Base-by-base conservation (phyloP, 768 basidiomycete genomes). In the Amanita exitialis region DNA sequence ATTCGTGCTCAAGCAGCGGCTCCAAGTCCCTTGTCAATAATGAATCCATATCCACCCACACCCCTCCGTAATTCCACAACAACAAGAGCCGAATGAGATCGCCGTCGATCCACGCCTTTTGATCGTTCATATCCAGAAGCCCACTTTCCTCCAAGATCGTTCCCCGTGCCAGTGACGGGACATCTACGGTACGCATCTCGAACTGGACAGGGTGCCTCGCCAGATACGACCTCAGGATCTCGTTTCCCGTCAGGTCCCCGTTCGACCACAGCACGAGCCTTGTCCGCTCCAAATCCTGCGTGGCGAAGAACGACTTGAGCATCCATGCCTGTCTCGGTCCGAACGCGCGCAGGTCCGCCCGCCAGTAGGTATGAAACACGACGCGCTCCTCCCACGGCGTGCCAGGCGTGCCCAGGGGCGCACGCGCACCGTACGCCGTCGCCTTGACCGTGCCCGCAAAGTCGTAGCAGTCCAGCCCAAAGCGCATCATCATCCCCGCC, bases 21-120 rank as follows among this genome's bases (percentile, higher is more conserved):
- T 82, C 72, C 30, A 98, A 69, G 67, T 93, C 89, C 49, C 95
- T 72, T 41, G 91, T 95, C 55, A 97, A 70, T 49, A 98, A 75
- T 46, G 88, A 88, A 66, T 99, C 95, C 92, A 97, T 96, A 63
- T 99, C 95, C 43, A 97, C 75, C 95, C 95, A 98, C 20, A 96
- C 80, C 0, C 95, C 95, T 1, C 95, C 95, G 60, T 78, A 82
- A 54, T 79, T 81, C 90, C 93, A 97, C 30, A 96, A 68, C 25
- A 93, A 78, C 53, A 99, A 69, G 56, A 97, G 62, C 46, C 95
- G 73, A n/a, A 97, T 75, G 51, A 96, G 75, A 63, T 97, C 95
- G 0, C 95, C 93, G 58, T 97, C 95, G 23, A 96, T 71, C 95
- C 94, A 97, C 6, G 91, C 95, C 63, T 83, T 85, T 56, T 70